Base-by-base conservation (phyloP, 1,284 basidiomycete species). In the Hemileia vastatrix region DNA sequence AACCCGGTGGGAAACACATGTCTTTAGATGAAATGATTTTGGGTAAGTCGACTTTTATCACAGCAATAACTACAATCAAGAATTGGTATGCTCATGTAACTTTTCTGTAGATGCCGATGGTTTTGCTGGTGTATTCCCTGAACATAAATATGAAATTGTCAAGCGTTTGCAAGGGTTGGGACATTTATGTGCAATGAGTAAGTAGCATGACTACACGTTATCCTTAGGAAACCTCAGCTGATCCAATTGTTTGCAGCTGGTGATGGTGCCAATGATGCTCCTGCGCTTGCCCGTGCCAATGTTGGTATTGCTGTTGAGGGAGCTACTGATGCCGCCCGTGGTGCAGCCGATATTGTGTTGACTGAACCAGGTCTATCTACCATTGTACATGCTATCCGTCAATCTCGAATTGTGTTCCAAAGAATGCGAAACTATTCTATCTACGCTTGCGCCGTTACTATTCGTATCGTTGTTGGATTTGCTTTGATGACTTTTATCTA, bases 361-460 rank as follows among this genome's bases (percentile, higher is more conserved):
- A 91, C 88, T 68, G 90, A 95, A 78, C 90, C 90, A 65, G 91
- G 91, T 86, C 85, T 95, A 57, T 93, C 90, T 57, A 94, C 91
- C 77, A 95, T 95, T 77, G 88, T 94, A 71, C 90, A 93, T 80
- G 90, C 91, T 77, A 95, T 95, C 78, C 87, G 89, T 72, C 88
- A 88, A 70, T 92, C 90, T 56, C 90, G 91, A 82, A 80, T 91
- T 79, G 93, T 95, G 79, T 95, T 95, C 87, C 90, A 93, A 77
- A 87, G 91, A 80, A 94, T 95, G 90, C 81, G 90, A 72, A 93
- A 92, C 83, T 94, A 94, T 81, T 86, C 90, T 6, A 92, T 93
- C 82, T 64, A 64, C 27, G 63, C 63, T 18, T 64, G 63, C 24
- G 55, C 63, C 15, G 63, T 64, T 15, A 64, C 63, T 24, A 64